Base-by-base conservation (phyloP, 495 filamentous ascomycete species). In the Tetracladium marchalianum region DNA sequence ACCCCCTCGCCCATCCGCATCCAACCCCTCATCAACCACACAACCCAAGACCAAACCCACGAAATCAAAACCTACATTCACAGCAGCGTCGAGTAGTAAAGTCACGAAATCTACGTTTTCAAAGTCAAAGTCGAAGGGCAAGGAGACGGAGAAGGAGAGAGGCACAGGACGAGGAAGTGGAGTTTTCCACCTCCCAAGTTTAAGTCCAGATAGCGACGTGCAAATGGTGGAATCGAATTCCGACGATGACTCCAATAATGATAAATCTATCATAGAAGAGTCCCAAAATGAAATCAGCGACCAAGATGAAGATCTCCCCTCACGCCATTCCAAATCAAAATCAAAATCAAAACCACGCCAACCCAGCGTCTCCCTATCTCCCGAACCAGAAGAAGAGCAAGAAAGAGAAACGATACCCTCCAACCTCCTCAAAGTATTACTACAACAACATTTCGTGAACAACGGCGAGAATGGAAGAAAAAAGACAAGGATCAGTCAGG, bases 371-470 rank as follows among this genome's bases (percentile, higher is more conserved):
- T 36, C 33, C 40, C 39, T n/a, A 11, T 24, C 32, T 33, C n/a
- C 22, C 5, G 5, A 44, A 18, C 19, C 5, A 24, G 24, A 18
- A 15, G 22, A 43, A 12, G 50, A 53, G 11, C 35, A 37, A 19
- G 22, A 39, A 24, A 37, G 34, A 32, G 63, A 59, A 43, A 68
- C 70, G 1, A 84, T 98, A 13, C 87, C 88, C 7, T 68, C 74
- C 1, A 80, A 83, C 39, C 69, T 98, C 16, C 64, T 98, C 11
- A 82, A 81, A 4, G 70, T 72, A 37, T 59, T 97, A 1, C 65
- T 97, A 27, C 82, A 94, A 57, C 76, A 89, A 46, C 78, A 82
- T 62, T 94, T 95, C 56, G 71, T 71, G 50, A 27, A 27, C 18
- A 51, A 35, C 12, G 15, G 48, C n/a, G 27, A 44, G 7, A 27